These are phyloP conservation scores for Caryopteris hybrid DNA, from an alignment of 305 asterid species.

Conservation along the genomic window DNA sequence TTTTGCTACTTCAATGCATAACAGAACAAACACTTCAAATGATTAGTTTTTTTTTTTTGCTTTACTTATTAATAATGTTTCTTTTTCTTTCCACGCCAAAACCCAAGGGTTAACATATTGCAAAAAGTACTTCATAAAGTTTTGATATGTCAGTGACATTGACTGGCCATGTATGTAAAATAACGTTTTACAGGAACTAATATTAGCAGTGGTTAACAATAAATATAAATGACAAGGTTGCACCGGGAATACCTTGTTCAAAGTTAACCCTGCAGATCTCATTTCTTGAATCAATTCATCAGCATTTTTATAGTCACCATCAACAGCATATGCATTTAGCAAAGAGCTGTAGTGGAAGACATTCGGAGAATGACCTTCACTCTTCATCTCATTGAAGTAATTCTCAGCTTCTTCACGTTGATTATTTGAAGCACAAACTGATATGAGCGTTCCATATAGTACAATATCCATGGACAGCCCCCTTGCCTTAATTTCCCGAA, in stretches of 20 bases:
- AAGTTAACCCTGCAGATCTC: conserved; percentile 60
- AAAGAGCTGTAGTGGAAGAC: conserved; percentile 90
- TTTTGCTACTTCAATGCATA: not conserved
- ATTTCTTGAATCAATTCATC: conserved; percentile 72
- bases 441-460: conserved; percentile 74
- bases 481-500: conserved; percentile 60
- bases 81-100: not conserved
- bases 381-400: conserved; percentile 81
- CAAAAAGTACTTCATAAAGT: not conserved
- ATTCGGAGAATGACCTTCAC: conserved; percentile 82
- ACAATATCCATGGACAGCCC: conserved; percentile 78
- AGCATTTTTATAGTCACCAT: conserved; percentile 65
- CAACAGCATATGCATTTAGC: conserved; percentile 81
- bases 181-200: not conserved
- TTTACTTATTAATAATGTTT: not conserved
- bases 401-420: conserved; percentile 72
- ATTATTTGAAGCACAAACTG: conserved; percentile 82
- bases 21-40: not conserved
- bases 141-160: conserved; percentile 3
- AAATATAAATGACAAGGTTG: not conserved
- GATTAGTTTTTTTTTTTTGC: not conserved
- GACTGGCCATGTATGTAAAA: conserved; percentile 7
- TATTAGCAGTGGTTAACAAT: not conserved
- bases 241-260: conserved; percentile 59
- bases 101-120: not conserved